Conservation (phyloP, 139 green algal genomes). For the Tetradesmus lagerheimii region DNA sequence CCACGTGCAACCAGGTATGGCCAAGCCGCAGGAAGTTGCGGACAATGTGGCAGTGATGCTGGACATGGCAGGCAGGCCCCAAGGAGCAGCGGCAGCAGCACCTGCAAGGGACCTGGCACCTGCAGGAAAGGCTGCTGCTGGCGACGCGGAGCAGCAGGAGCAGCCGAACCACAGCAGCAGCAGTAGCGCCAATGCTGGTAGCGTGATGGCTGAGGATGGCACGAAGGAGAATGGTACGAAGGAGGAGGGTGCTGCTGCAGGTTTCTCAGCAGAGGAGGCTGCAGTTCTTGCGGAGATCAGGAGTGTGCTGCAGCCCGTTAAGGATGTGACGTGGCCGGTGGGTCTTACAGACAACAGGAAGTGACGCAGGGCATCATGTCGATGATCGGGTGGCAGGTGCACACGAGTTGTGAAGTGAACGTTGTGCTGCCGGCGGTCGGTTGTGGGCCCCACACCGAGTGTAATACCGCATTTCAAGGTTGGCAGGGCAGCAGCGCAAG, state of each 20-base stretch:
- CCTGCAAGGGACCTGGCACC: conserved; percentile 55
- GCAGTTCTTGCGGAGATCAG: conserved; percentile 56
- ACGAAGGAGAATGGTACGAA: neutral
- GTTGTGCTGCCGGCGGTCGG: no score
- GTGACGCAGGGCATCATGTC: neutral
- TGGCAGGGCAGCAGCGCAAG: no score
- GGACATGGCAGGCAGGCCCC: neutral
- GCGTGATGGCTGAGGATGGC: no score
- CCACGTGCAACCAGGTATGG: neutral
- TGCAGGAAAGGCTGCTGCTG: conserved; percentile 62
- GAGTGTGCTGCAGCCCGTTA: conserved; percentile 70
- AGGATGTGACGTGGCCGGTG: conserved; percentile 78
- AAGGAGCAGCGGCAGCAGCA: neutral
- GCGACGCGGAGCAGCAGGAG: conserved; percentile 65
- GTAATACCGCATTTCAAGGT: no score
- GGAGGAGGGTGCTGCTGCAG: conserved; percentile 23
- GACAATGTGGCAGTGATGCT: neutral
- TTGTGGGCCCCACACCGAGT: no score
- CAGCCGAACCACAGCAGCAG: conserved; percentile 52
- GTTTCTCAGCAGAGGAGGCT: neutral
- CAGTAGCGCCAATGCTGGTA: neutral
- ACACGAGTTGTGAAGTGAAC: no score
- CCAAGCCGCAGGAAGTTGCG: neutral
- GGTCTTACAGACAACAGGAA: conserved; percentile 78
- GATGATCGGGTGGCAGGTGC: no score